A percentile compares a stretch with the other conserved stretches of the same genome.
Evolutionary conservation across 73 alveolate genomes (phyloP).

Genomic region (Diophrys sp.): DNA sequence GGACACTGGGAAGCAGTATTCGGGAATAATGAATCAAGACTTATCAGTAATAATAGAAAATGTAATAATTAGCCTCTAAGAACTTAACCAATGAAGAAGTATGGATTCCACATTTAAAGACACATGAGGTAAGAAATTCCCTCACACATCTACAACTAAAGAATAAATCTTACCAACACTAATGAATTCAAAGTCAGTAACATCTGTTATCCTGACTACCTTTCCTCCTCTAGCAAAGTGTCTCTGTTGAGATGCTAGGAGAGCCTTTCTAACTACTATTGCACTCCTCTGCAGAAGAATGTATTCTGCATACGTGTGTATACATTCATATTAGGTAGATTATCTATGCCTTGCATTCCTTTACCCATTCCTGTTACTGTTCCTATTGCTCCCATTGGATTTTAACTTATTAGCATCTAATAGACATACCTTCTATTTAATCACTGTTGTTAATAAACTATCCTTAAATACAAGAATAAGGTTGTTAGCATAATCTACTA

Average conservation of each 20-base stretch:
- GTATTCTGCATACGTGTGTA: too few relatives aligned
- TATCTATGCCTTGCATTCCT: too few relatives aligned
- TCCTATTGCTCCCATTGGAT: too few relatives aligned
- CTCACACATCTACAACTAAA: too few relatives aligned
- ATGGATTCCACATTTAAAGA: constrained; percentile 39
- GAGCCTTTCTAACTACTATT: background rate
- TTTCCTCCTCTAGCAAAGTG: constrained; percentile 60
- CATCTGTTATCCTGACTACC: constrained; percentile 33
- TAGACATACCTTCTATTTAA: background rate
- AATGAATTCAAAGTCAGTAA: constrained; percentile 38
- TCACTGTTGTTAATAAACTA: too few relatives aligned
- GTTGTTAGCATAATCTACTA: background rate
- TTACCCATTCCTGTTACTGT: too few relatives aligned
- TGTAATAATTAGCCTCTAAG: constrained; percentile 33
- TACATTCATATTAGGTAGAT: too few relatives aligned
- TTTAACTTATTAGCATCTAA: background rate
- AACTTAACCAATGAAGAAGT: constrained; percentile 45
- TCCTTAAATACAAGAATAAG: background rate
- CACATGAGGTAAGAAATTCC: too few relatives aligned
- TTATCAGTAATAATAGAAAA: constrained; percentile 40
- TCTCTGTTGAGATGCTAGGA: constrained; percentile 8
- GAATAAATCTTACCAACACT: constrained; percentile 32
- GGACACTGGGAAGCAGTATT: constrained; percentile 38
- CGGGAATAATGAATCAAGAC: constrained; percentile 31
- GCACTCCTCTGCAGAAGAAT: background rate